These are phyloP conservation scores for Monilinia polystroma DNA, from an alignment of 2,329 filamentous ascomycete genomes.

Conservation along the genomic window DNA sequence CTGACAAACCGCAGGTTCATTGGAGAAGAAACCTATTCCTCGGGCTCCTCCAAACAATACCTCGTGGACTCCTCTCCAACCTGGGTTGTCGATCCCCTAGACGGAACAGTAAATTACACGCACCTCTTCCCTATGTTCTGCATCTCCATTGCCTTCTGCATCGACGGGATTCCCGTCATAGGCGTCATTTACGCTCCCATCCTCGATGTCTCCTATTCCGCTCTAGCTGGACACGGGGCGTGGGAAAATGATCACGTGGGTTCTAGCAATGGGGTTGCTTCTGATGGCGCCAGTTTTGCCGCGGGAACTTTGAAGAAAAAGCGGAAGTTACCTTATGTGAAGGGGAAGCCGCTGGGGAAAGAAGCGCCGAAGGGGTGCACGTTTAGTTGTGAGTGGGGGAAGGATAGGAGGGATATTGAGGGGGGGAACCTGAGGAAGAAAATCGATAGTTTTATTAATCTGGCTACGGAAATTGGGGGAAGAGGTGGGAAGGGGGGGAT, in stretches of 20 bases:
- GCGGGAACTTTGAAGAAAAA: constrained; percentile 43
- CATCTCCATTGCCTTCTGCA: constrained; percentile 69
- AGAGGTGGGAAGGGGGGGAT: constrained; percentile 69
- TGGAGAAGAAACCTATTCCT: constrained; percentile 74
- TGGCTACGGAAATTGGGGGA: constrained; percentile 65
- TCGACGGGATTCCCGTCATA: constrained; percentile 59
- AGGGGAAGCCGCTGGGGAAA: constrained; percentile 59
- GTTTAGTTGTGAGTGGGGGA: constrained; percentile 78
- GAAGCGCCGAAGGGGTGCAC: constrained; percentile 68
- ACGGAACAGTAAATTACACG: constrained; percentile 49
- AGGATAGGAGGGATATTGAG: constrained; percentile 64
- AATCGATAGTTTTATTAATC: constrained; percentile 71
- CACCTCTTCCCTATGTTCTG: constrained; percentile 82
- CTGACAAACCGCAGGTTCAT: constrained; percentile 56
- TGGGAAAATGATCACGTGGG: constrained; percentile 44
- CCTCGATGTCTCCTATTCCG: constrained; percentile 66
- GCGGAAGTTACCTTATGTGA: constrained; percentile 63
- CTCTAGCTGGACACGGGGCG: constrained; percentile 63
- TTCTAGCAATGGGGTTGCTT: not conserved
- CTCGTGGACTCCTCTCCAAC: constrained; percentile 63
- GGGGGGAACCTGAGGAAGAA: constrained; percentile 71
- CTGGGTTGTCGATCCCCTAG: constrained; percentile 75
- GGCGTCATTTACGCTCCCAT: constrained; percentile 74
- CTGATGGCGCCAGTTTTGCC: not conserved
- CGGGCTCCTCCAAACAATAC: constrained; percentile 65